Evolutionary conservation across 495 filamentous ascomycete genomes (phyloP).

Genomic region (Penicillium steckii): DNA sequence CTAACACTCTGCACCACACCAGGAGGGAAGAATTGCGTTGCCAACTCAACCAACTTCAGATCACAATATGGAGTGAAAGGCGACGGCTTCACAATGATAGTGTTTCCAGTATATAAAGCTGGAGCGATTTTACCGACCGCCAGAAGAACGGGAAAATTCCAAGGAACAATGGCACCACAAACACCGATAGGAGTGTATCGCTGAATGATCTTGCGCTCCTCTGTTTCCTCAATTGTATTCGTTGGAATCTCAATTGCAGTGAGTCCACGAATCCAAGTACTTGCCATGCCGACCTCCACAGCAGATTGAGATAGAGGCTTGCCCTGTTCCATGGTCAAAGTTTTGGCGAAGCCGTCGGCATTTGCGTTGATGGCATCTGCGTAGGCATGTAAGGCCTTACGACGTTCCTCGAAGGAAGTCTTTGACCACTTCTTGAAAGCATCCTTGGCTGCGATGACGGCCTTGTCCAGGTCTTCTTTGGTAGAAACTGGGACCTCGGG

Average conservation of each 20-base stretch:
- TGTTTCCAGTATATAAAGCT: conserved; percentile 58
- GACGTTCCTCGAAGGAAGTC: conserved; percentile 52
- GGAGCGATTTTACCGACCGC: conserved; percentile 53
- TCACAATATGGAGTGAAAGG: conserved; percentile 67
- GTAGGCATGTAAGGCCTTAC: conserved; percentile 52
- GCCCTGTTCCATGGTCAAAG: conserved; percentile 57
- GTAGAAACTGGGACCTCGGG: conserved; percentile 54
- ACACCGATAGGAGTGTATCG: conserved; percentile 52
- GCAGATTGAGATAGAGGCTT: conserved; percentile 44
- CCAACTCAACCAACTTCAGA: conserved; percentile 63
- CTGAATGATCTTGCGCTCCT: conserved; percentile 37
- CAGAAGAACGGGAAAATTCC: conserved; percentile 61
- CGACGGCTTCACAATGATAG: conserved; percentile 59
- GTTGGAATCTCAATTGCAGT: conserved; percentile 22
- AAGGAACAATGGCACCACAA: conserved; percentile 53
- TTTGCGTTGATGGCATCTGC: conserved; percentile 47
- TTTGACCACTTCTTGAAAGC: conserved; percentile 55
- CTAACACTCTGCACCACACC: conserved; percentile 66
- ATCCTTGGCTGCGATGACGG: conserved; percentile 43
- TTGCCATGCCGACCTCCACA: conserved; percentile 25
- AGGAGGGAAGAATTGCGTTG: conserved; percentile 57
- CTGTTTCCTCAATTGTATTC: conserved; percentile 47
- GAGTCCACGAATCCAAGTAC: conserved; percentile 23
- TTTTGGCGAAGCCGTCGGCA: conserved; percentile 42
- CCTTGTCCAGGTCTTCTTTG: conserved; percentile 53